Conservation (phyloP, 1,284 basidiomycete species). For the Apiotrichum brassicae region DNA sequence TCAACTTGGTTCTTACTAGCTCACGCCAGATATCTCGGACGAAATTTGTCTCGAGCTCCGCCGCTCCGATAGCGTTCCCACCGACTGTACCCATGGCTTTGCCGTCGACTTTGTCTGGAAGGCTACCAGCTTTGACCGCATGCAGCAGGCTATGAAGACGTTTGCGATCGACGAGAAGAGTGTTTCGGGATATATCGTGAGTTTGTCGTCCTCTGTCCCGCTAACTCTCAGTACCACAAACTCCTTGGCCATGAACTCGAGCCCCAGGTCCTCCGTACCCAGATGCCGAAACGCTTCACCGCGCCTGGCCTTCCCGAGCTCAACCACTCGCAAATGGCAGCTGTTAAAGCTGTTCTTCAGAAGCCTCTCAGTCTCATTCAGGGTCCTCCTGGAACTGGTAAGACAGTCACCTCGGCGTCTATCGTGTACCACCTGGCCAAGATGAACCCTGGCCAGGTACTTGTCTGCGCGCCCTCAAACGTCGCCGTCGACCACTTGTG, state of each 20-base stretch:
- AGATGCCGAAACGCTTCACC: constrained; percentile 73
- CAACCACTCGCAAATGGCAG: constrained; percentile 98
- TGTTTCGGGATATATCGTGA: constrained; percentile 93
- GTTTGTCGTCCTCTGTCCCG: constrained; percentile 34
- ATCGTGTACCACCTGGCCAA: constrained; percentile 98
- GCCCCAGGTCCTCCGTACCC: constrained; percentile 67
- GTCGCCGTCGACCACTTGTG: constrained; percentile 99
- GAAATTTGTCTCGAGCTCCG: constrained; percentile 93
- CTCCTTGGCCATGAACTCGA: constrained; percentile 92
- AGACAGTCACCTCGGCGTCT: constrained; percentile 99
- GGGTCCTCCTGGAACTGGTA: constrained; percentile 97
- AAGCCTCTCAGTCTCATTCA: constrained; percentile 98
- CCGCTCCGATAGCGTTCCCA: constrained; percentile 86
- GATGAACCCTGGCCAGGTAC: constrained; percentile 98
- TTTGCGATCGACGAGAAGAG: constrained; percentile 99
- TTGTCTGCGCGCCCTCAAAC: constrained; percentile 98
- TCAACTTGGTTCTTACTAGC: constrained; percentile 2
- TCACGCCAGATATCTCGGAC: constrained; percentile 76
- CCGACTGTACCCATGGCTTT: constrained; percentile 90
- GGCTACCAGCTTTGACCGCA: constrained; percentile 95
- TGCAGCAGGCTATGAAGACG: constrained; percentile 99
- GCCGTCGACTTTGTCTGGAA: constrained; percentile 99
- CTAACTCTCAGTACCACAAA: constrained; percentile 75
- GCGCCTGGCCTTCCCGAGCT: constrained; percentile 96
- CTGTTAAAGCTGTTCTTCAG: constrained; percentile 96